Conservation (phyloP, 495 filamentous ascomycete genomes). For the Aspergillus saccharolyticus region DNA sequence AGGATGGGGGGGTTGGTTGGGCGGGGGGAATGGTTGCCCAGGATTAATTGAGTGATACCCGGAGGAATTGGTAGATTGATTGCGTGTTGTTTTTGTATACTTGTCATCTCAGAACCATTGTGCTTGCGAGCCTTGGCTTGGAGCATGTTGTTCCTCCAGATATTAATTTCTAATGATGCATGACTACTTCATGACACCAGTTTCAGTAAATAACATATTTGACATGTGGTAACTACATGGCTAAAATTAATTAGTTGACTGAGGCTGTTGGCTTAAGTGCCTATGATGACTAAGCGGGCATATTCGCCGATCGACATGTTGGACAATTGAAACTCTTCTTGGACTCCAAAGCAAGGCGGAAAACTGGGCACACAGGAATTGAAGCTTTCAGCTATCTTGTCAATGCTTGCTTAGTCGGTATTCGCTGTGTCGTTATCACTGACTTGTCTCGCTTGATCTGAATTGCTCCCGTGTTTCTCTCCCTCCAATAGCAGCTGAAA, state of each 20-base stretch:
- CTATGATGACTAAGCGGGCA: neutral
- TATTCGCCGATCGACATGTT: neutral
- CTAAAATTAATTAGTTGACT: no score
- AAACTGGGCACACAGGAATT: no score
- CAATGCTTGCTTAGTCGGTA: no score
- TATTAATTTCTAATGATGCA: conserved; percentile 1
- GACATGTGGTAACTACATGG: neutral
- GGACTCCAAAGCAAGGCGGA: no score
- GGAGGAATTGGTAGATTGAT: conserved; percentile 2
- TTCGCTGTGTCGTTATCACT: no score
- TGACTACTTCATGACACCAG: neutral
- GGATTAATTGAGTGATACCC: conserved; percentile 4
- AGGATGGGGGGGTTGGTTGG: neutral
- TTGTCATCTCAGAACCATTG: conserved; percentile 1
- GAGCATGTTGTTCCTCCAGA: neutral
- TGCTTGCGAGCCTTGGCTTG: neutral
- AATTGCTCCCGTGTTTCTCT: neutral
- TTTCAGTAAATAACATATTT: no score
- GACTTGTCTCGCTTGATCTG: no score
- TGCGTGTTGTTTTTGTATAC: conserved; percentile 3
- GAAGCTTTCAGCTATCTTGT: no score
- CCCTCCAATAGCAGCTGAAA: neutral
- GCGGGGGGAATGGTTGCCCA: neutral
- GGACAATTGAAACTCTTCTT: no score
- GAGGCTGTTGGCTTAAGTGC: neutral